Conservation (phyloP, 129 eudicot genomes). For the Flaveria ramosissima region DNA sequence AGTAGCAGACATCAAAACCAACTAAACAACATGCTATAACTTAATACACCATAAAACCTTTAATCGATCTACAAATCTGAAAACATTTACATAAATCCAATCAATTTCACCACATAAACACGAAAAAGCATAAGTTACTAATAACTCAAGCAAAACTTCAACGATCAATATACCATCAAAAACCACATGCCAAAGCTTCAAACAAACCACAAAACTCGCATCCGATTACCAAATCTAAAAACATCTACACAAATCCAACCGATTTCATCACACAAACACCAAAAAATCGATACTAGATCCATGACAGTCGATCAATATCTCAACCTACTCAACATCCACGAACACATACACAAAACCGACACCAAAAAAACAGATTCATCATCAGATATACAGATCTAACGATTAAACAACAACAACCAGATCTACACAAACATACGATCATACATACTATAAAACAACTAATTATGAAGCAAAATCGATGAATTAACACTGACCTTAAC, state of each 20-base stretch:
- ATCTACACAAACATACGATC: not conserved
- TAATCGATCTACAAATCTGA: not conserved
- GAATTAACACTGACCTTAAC: conserved; percentile 20
- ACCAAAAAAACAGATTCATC: not conserved
- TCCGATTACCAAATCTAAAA: too few relatives aligned
- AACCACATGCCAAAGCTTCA: too few relatives aligned
- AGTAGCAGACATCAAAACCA: not conserved
- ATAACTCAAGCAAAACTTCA: not conserved
- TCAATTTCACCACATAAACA: not conserved
- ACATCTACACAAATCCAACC: too few relatives aligned
- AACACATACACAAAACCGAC: not conserved
- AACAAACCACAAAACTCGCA: not conserved
- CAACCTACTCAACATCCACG: not conserved
- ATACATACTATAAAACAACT: not conserved
- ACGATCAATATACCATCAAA: not conserved
- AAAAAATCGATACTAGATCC: not conserved
- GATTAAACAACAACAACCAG: not conserved
- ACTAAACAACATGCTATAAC: not conserved
- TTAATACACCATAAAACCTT: not conserved
- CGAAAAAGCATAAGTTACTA: not conserved
- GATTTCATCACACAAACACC: too few relatives aligned
- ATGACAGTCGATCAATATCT: not conserved
- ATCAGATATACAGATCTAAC: not conserved
- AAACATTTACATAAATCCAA: not conserved
- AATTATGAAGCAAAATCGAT: not conserved